Conservation (phyloP, 2,329 filamentous ascomycete species). For the Magnaporthiopsis poae region DNA sequence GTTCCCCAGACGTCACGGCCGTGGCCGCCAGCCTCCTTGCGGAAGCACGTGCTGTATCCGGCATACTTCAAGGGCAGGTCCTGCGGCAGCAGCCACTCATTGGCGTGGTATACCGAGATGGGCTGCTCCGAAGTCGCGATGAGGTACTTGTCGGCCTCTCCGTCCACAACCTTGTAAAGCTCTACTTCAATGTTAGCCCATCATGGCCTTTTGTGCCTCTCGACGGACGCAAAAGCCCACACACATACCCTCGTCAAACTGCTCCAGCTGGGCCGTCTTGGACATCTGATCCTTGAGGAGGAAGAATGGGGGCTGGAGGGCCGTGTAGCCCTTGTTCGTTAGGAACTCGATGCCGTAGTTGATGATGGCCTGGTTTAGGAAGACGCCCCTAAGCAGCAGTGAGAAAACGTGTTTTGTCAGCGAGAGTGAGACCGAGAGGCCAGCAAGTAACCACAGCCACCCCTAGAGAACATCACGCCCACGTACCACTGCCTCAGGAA, state of each 20-base stretch:
- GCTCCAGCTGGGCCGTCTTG: constrained; percentile 91
- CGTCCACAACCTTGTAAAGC: constrained; percentile 90
- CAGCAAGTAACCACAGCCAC: neutral
- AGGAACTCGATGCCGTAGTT: constrained; percentile 93
- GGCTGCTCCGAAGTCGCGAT: constrained; percentile 87
- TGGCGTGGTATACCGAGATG: constrained; percentile 81
- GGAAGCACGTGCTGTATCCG: constrained; percentile 89
- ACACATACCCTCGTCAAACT: constrained; percentile 68
- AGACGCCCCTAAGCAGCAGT: constrained; percentile 9
- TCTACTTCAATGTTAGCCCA: constrained; percentile 33
- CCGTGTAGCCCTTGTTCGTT: constrained; percentile 66
- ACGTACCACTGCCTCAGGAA: constrained; percentile 84
- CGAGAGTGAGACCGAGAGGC: neutral
- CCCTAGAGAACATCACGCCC: constrained; percentile 1
- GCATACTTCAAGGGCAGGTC: constrained; percentile 87
- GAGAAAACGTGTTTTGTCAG: neutral
- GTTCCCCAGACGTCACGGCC: constrained; percentile 84
- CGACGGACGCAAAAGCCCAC: neutral
- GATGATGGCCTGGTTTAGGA: constrained; percentile 71
- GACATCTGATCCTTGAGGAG: constrained; percentile 95
- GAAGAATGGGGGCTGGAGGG: constrained; percentile 81
- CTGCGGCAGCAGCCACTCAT: constrained; percentile 79
- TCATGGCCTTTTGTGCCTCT: neutral
- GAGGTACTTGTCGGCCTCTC: constrained; percentile 69
- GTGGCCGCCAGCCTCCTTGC: constrained; percentile 87